Percentiles rank a stretch among this genome's conserved stretches.
phyloP scores from a whole-genome alignment of 2,329 filamentous ascomycete genomes.

The Arthrobotrys musiformis region DNA sequence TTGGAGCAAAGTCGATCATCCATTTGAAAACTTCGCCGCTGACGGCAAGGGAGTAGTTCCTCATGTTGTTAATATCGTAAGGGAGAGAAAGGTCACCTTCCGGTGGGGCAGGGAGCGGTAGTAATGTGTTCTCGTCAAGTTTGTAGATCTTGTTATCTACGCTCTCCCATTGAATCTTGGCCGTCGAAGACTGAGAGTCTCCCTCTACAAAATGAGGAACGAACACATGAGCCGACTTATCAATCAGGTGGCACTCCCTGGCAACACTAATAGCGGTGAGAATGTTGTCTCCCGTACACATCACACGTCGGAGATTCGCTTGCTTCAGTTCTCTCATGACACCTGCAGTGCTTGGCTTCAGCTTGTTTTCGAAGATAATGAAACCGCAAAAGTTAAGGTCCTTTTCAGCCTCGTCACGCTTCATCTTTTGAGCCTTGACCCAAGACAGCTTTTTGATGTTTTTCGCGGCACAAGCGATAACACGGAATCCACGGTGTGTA shows the following conservation, averaged over 20 bases:
- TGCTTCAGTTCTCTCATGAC: constrained; percentile 83
- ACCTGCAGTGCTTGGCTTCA: constrained; percentile 84
- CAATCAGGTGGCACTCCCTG: constrained; percentile 85
- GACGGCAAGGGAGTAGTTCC: constrained; percentile 88
- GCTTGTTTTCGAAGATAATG: constrained; percentile 98
- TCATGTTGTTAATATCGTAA: constrained; percentile 81
- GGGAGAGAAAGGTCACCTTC: constrained; percentile 84
- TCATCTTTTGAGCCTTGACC: constrained; percentile 96
- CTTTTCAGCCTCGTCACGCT: constrained; percentile 82
- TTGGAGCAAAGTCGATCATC: constrained; percentile 89
- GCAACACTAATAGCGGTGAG: constrained; percentile 95
- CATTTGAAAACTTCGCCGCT: constrained; percentile 95
- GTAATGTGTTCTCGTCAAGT: constrained; percentile 80
- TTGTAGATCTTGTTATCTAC: constrained; percentile 85
- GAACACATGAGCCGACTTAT: constrained; percentile 86
- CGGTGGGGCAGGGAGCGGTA: constrained; percentile 77
- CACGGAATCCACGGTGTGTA: constrained; percentile 93
- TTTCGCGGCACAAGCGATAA: constrained; percentile 93
- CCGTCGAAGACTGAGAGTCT: constrained; percentile 77
- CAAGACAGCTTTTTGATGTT: constrained; percentile 88
- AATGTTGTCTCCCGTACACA: constrained; percentile 99
- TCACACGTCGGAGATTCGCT: constrained; percentile 87
- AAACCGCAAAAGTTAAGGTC: constrained; percentile 90
- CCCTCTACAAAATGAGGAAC: constrained; percentile 87
- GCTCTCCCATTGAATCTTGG: constrained; percentile 86